Evolutionary conservation across 805 yeast species (phyloP).

Genomic region (Cyberlindnera saturnus): DNA sequence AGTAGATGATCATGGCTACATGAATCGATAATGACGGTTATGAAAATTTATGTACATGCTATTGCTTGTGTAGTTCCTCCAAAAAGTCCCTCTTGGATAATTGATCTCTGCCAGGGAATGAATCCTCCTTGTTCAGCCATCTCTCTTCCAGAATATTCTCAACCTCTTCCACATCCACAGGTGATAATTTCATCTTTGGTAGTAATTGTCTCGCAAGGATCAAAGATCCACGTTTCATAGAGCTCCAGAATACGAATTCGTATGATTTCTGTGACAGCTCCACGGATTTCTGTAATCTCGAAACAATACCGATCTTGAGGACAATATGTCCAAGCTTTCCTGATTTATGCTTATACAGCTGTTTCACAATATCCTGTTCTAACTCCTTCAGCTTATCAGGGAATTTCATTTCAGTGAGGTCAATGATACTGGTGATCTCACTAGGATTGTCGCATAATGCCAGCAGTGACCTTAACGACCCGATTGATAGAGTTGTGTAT

Average conservation of each 20-base stretch:
- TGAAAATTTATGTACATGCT: too few relatives aligned
- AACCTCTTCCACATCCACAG: not conserved
- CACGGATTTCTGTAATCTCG: constrained; percentile 2
- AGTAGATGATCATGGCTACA: not conserved
- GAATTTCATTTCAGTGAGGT: constrained; percentile 6
- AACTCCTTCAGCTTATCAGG: not conserved
- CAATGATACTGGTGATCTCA: constrained; percentile 9
- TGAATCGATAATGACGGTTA: too few relatives aligned
- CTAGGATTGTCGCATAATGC: not conserved
- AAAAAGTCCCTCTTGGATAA: not conserved
- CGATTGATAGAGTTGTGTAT: constrained; percentile 4
- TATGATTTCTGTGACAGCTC: not conserved
- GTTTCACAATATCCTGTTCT: not conserved
- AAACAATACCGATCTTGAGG: constrained; percentile 4
- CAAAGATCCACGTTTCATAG: constrained; percentile 4
- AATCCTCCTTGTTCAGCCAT: not conserved
- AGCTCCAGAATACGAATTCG: not conserved
- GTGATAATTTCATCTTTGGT: not conserved
- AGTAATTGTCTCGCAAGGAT: constrained; percentile 6
- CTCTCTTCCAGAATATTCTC: not conserved
- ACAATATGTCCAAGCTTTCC: not conserved
- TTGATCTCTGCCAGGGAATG: constrained; percentile 4
- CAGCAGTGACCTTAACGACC: not conserved
- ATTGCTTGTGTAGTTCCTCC: not conserved
- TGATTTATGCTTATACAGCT: not conserved